phyloP scores from a whole-genome alignment of 768 basidiomycete species.

The Lentinula boryana region DNA sequence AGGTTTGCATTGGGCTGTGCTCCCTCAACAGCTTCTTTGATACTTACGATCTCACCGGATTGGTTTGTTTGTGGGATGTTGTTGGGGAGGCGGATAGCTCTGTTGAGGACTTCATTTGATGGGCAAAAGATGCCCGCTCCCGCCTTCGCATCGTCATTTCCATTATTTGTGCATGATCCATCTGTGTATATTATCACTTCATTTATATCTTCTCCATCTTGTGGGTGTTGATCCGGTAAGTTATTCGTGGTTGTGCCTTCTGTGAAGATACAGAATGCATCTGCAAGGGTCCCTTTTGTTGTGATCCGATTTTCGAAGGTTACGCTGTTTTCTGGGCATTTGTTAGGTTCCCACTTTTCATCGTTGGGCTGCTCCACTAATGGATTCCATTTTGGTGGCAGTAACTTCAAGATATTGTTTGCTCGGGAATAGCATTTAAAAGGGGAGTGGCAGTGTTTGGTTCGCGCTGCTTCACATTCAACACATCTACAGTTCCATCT shows the following conservation, averaged over 20 bases:
- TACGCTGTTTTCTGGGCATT: neutral
- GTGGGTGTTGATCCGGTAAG: neutral
- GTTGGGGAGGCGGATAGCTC: neutral
- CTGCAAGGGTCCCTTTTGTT: neutral
- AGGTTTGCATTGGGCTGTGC: neutral
- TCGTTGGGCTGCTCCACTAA: neutral
- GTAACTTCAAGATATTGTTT: neutral
- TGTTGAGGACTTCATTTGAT: neutral
- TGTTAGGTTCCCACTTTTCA: neutral
- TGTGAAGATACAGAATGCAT: neutral
- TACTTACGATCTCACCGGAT: neutral
- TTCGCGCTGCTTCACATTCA: neutral
- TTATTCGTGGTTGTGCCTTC: neutral
- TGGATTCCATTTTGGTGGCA: conserved; percentile 1
- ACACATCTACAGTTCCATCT: neutral
- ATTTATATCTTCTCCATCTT: neutral
- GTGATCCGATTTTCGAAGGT: neutral
- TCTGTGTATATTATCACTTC: neutral
- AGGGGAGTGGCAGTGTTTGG: neutral
- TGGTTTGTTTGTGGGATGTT: neutral
- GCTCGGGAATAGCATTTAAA: neutral
- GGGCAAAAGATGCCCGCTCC: neutral
- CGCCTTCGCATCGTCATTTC: neutral
- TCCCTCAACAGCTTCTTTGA: neutral
- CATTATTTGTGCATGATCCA: neutral